Percentiles rank a stretch among this genome's conserved stretches.
These are phyloP conservation scores for Solanum verrucosum DNA, from an alignment of 257 asterid species.

Conservation along the genomic window DNA sequence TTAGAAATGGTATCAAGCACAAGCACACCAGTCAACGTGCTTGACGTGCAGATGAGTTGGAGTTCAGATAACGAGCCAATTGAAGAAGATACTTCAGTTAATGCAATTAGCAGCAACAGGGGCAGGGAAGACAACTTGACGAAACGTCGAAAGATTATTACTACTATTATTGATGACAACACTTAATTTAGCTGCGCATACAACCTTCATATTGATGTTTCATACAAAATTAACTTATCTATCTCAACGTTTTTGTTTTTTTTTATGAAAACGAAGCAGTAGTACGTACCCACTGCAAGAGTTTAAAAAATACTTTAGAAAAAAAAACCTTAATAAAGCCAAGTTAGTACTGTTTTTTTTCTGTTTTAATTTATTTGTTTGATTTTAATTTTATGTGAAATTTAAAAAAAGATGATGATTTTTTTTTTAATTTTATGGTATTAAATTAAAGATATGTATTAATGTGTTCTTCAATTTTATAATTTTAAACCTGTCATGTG, in stretches of 20 bases:
- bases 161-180: neutral
- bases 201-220: neutral
- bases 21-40: conserved; percentile 40
- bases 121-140: neutral
- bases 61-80: conserved; percentile 9
- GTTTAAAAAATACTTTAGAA: neutral
- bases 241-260: neutral
- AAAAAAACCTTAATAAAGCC: neutral
- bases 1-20: conserved; percentile 20
- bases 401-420: too few relatives aligned
- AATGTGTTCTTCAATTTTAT: too few relatives aligned
- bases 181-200: neutral
- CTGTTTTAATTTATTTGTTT: neutral
- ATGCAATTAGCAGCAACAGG: neutral
- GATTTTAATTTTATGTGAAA: too few relatives aligned
- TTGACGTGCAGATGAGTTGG: conserved; percentile 21
- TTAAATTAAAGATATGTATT: neutral
- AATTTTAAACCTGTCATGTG: neutral
- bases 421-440: too few relatives aligned
- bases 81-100: neutral
- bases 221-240: neutral
- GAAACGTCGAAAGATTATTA: conserved; percentile 18
- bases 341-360: neutral
- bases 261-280: neutral
- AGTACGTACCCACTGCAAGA: neutral